These are phyloP conservation scores for Piper betle DNA, from an alignment of 164 flowering plant genomes.

Conservation along the genomic window DNA sequence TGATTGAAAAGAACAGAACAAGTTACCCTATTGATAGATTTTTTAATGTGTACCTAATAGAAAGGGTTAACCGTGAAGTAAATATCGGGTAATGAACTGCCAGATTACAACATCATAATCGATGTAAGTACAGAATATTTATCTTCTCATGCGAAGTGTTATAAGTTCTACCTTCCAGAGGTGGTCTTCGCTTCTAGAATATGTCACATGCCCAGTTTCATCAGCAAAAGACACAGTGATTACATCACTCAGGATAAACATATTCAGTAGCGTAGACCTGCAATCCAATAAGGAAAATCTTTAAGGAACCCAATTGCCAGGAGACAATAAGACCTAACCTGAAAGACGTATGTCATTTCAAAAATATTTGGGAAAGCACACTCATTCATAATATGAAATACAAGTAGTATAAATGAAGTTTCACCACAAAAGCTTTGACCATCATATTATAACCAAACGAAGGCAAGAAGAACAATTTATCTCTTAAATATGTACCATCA, in stretches of 20 bases:
- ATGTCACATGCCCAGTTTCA: slow-evolving; percentile 83
- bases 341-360: neutral
- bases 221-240: slow-evolving; percentile 90
- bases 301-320: neutral
- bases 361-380: neutral
- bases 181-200: slow-evolving; percentile 88
- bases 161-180: slow-evolving; percentile 57
- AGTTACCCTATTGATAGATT: neutral
- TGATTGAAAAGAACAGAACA: too few species aligned
- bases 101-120: neutral
- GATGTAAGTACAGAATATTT: neutral
- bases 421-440: neutral
- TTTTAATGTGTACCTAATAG: neutral
- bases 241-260: slow-evolving; percentile 68
- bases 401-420: too few species aligned
- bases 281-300: slow-evolving; percentile 10
- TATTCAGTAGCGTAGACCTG: slow-evolving; percentile 58
- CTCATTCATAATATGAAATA: neutral
- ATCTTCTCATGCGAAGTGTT: neutral
- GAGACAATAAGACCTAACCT: neutral
- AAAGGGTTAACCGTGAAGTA: neutral
- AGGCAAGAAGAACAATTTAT: neutral
- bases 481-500: neutral
- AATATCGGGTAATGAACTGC: neutral
- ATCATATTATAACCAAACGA: neutral